Conservation (phyloP, 2,329 filamentous ascomycete genomes). For the Aaosphaeria pasadenensis region DNA sequence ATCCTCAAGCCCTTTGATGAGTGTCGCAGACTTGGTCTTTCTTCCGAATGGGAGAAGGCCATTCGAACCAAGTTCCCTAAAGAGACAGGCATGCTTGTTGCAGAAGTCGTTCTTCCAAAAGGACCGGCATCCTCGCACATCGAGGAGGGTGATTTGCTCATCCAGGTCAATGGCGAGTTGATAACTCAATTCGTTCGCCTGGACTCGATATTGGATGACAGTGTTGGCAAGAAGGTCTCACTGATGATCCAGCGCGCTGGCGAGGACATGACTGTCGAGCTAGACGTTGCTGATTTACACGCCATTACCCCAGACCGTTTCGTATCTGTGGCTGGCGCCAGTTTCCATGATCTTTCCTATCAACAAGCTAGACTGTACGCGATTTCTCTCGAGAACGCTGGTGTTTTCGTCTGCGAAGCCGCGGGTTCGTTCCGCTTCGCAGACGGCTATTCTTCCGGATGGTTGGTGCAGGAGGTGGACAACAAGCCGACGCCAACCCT, state of each 20-base stretch:
- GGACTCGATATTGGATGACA: constrained; percentile 88
- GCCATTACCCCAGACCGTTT: constrained; percentile 94
- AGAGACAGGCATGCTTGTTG: constrained; percentile 95
- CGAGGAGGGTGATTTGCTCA: constrained; percentile 88
- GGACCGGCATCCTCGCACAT: constrained; percentile 85
- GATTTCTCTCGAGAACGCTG: constrained; percentile 71
- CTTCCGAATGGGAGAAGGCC: constrained; percentile 79
- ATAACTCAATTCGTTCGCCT: constrained; percentile 90
- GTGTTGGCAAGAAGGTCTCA: constrained; percentile 73
- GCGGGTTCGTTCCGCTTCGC: constrained; percentile 87
- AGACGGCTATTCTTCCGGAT: constrained; percentile 87
- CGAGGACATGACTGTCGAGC: constrained; percentile 78
- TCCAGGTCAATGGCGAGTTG: constrained; percentile 91
- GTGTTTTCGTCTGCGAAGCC: constrained; percentile 92
- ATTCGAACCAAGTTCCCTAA: constrained; percentile 81
- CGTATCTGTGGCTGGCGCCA: constrained; percentile 87
- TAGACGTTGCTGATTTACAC: constrained; percentile 86
- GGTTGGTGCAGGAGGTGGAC: constrained; percentile 90
- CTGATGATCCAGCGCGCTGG: constrained; percentile 86
- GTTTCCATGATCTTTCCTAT: constrained; percentile 95
- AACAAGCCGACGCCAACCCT: constrained; percentile 88
- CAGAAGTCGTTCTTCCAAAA: constrained; percentile 88
- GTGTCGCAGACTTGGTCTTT: constrained; percentile 83
- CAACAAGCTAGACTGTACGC: constrained; percentile 96
- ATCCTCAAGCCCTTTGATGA: constrained; percentile 97